These are phyloP conservation scores for Coniochaeta sp. DNA, from an alignment of 2,329 filamentous ascomycete genomes.

Conservation along the genomic window DNA sequence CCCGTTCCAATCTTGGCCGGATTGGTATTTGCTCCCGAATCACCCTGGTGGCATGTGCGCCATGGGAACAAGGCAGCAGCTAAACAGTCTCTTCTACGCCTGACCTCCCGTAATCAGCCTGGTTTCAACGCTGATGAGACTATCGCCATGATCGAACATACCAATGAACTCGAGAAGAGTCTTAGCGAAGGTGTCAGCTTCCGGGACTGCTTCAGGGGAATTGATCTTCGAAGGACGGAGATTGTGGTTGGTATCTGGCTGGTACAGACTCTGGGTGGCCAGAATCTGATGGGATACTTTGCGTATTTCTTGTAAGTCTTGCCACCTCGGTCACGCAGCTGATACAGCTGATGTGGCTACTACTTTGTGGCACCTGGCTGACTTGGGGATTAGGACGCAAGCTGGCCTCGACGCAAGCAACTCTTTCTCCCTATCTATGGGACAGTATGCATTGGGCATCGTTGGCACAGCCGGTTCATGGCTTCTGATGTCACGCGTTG, in stretches of 20 bases:
- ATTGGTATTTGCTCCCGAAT: conserved; percentile 26
- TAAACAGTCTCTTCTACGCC: conserved; percentile 21
- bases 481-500: conserved; percentile 38
- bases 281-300: conserved; percentile 41
- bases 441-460: conserved; percentile 40
- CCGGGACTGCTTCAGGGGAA: conserved; percentile 42
- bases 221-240: conserved; percentile 44
- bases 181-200: conserved; percentile 33
- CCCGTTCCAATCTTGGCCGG: conserved; percentile 23
- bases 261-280: conserved; percentile 39
- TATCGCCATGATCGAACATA: conserved; percentile 34
- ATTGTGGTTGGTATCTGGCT: conserved; percentile 42
- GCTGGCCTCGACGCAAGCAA: conserved; percentile 35
- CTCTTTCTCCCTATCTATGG: conserved; percentile 38
- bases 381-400: conserved; percentile 14
- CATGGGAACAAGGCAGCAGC: conserved; percentile 26
- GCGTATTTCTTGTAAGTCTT: conserved; percentile 30
- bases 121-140: conserved; percentile 26
- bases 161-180: conserved; percentile 36
- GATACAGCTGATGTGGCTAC: no score
- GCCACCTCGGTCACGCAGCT: not conserved
- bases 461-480: conserved; percentile 43
- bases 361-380: not conserved
- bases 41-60: conserved; percentile 38
- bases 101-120: conserved; percentile 15